phyloP scores from a whole-genome alignment of 1,284 basidiomycete species.

The Calocybe gambosa region DNA sequence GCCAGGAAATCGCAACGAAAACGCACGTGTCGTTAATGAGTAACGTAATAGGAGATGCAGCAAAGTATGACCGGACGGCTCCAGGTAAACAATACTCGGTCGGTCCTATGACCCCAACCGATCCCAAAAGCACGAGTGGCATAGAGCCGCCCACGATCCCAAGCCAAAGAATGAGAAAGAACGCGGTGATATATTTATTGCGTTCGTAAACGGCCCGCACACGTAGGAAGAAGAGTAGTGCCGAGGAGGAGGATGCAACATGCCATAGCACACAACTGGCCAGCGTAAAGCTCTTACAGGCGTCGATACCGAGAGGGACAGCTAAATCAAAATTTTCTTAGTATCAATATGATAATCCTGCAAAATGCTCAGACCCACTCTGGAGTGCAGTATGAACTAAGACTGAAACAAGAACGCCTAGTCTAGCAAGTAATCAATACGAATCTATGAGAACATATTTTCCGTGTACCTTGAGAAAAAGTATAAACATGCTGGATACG shows the following conservation, averaged over 20 bases:
- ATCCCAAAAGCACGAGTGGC: not conserved
- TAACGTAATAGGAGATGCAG: constrained; percentile 1
- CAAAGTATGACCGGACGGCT: not conserved
- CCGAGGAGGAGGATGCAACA: constrained; percentile 20
- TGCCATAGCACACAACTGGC: constrained; percentile 10
- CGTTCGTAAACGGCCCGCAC: constrained; percentile 25
- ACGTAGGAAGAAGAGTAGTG: constrained; percentile 29
- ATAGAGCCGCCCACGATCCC: constrained; percentile 17
- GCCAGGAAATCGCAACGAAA: constrained; percentile 9
- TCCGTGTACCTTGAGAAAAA: constrained; percentile 21
- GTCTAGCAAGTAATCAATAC: constrained; percentile 9
- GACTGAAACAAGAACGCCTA: constrained; percentile 9
- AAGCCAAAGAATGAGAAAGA: constrained; percentile 27
- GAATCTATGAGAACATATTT: not conserved
- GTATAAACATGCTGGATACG: constrained; percentile 19
- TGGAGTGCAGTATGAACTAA: constrained; percentile 8
- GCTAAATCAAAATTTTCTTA: not conserved
- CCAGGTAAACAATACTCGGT: constrained; percentile 1
- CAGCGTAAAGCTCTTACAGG: constrained; percentile 21
- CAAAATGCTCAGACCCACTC: constrained; percentile 8
- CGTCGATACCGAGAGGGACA: not conserved
- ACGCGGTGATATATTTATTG: constrained; percentile 16
- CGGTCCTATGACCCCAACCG: not conserved
- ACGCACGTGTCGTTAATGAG: constrained; percentile 5
- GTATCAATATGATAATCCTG: not conserved